These are phyloP conservation scores for Didymella pinodella DNA, from an alignment of 2,329 filamentous ascomycete genomes.

Conservation along the genomic window DNA sequence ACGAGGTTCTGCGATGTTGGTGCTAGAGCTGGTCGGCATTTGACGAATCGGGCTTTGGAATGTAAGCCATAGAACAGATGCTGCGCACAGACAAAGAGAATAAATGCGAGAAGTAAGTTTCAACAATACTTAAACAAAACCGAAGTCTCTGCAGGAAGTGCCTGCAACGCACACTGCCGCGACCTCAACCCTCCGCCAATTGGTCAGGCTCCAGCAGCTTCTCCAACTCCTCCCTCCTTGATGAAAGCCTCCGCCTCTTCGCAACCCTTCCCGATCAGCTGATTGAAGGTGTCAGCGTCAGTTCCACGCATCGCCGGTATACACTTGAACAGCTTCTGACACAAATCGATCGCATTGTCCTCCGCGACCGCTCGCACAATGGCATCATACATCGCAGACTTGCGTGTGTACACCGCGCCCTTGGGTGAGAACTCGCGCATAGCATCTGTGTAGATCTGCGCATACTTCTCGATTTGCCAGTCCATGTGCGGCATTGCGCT, in stretches of 20 bases:
- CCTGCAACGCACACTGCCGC: not conserved
- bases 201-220: not conserved
- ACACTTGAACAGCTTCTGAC: not conserved
- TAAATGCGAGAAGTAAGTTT: too few relatives aligned
- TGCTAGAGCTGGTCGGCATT: not conserved
- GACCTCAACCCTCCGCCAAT: not conserved
- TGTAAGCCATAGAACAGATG: too few relatives aligned
- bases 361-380: not conserved
- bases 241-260: not conserved
- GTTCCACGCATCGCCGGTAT: not conserved
- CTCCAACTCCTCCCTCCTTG: not conserved
- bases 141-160: not conserved
- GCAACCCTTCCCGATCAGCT: not conserved
- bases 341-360: not conserved
- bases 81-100: too few relatives aligned
- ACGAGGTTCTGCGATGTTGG: not conserved
- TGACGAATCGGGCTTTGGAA: too few relatives aligned
- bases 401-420: not conserved
- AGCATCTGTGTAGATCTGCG: not conserved
- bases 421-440: not conserved
- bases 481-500: constrained; percentile 1
- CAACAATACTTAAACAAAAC: not conserved
- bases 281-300: not conserved
- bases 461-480: not conserved
- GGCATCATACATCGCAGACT: not conserved